Percentiles rank a stretch among this genome's conserved stretches.
phyloP scores from a whole-genome alignment of 768 basidiomycete genomes.

The Clitopilus passeckerianus region DNA sequence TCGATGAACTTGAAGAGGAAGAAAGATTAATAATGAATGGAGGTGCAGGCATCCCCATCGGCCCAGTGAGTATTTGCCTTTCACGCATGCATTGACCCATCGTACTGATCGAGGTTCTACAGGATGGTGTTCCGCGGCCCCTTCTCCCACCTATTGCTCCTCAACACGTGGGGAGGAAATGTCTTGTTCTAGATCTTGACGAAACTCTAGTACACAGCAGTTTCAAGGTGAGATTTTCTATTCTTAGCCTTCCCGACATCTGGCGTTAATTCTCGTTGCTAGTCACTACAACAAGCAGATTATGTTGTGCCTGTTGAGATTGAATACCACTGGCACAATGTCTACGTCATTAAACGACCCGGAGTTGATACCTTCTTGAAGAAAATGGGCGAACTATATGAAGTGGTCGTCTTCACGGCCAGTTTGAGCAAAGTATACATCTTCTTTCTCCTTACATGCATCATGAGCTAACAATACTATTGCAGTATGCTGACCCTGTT shows the following conservation, averaged over 20 bases:
- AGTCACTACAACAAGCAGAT: slow-evolving; percentile 94
- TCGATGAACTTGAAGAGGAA: slow-evolving; percentile 74
- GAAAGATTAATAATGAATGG: slow-evolving; percentile 85
- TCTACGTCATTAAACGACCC: slow-evolving; percentile 98
- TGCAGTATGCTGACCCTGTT: slow-evolving; percentile 95
- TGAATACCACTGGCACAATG: slow-evolving; percentile 97
- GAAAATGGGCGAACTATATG: slow-evolving; percentile 98
- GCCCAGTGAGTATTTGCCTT: slow-evolving; percentile 55
- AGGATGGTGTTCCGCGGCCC: slow-evolving; percentile 87
- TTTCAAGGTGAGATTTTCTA: slow-evolving; percentile 72
- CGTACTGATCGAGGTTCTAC: slow-evolving; percentile 4
- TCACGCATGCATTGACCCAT: background rate
- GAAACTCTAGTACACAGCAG: slow-evolving; percentile 97
- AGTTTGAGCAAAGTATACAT: slow-evolving; percentile 87
- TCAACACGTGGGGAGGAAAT: slow-evolving; percentile 85
- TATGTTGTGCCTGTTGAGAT: slow-evolving; percentile 99
- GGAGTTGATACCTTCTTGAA: slow-evolving; percentile 96
- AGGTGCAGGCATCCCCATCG: slow-evolving; percentile 92
- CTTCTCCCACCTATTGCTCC: slow-evolving; percentile 81
- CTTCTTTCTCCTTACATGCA: slow-evolving; percentile 2
- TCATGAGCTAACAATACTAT: slow-evolving; percentile 4
- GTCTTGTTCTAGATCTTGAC: slow-evolving; percentile 93
- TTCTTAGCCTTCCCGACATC: slow-evolving; percentile 8
- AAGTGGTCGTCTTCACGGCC: slow-evolving; percentile 97
- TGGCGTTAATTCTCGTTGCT: background rate